Conservation (phyloP, 2,329 filamentous ascomycete species). For the Aspergillus ustus region DNA sequence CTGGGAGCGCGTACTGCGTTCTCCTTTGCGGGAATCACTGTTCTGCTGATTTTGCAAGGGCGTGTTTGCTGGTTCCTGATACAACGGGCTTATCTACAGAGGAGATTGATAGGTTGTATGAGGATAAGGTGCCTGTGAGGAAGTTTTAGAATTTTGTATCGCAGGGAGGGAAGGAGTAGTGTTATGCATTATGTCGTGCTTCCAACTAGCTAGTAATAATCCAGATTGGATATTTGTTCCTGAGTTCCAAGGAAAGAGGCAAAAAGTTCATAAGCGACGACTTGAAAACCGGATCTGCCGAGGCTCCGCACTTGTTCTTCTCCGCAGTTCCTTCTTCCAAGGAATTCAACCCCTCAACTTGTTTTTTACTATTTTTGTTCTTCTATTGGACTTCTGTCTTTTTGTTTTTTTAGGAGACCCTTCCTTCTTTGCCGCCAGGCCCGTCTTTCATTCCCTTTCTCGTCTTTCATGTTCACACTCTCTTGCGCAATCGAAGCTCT, state of each 20-base stretch:
- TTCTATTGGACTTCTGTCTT: not conserved
- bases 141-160: not conserved
- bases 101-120: conserved; percentile 12
- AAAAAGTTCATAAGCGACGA: not conserved
- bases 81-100: conserved; percentile 1
- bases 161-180: not conserved
- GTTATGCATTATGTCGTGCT: not conserved
- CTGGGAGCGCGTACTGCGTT: conserved; percentile 6
- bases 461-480: not conserved
- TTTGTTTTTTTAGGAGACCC: not conserved
- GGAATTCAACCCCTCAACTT: not conserved
- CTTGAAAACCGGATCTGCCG: not conserved
- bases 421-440: not conserved
- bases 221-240: not conserved
- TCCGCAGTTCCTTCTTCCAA: not conserved
- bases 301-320: conserved; percentile 1
- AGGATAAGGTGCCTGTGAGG: conserved; percentile 9
- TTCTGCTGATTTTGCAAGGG: not conserved
- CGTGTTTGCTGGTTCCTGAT: conserved; percentile 4
- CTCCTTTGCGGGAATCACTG: conserved; percentile 6
- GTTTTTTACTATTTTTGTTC: not conserved
- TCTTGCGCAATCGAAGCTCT: not conserved
- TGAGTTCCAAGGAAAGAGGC: not conserved
- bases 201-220: not conserved
- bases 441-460: not conserved